phyloP scores from a whole-genome alignment of 495 filamentous ascomycete genomes.

The Aspergillus cristatus region DNA sequence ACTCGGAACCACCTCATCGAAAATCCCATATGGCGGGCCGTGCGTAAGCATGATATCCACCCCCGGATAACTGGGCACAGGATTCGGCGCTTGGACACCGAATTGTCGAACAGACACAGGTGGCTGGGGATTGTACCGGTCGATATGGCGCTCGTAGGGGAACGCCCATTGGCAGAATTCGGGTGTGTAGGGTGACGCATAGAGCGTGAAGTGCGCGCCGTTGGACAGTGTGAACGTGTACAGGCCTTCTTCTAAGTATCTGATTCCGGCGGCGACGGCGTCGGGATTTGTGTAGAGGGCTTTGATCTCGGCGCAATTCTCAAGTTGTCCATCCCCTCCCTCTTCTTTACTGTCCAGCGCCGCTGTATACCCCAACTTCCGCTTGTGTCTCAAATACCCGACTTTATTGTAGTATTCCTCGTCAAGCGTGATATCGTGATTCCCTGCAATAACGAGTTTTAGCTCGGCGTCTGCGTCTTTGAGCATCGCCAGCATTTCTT shows the following conservation, averaged over 20 bases:
- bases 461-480: slow-evolving; percentile 49
- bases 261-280: slow-evolving; percentile 43
- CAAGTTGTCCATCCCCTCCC: slow-evolving; percentile 7
- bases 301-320: slow-evolving; percentile 21
- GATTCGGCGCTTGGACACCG: slow-evolving; percentile 24
- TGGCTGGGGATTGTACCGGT: slow-evolving; percentile 41
- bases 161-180: slow-evolving; percentile 55
- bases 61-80: slow-evolving; percentile 37
- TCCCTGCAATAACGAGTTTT: slow-evolving; percentile 74
- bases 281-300: slow-evolving; percentile 38
- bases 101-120: slow-evolving; percentile 7
- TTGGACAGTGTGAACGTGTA: slow-evolving; percentile 46
- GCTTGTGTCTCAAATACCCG: slow-evolving; percentile 26
- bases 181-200: slow-evolving; percentile 61
- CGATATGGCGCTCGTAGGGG: slow-evolving; percentile 42
- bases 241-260: slow-evolving; percentile 59
- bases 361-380: slow-evolving; percentile 9
- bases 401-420: slow-evolving; percentile 32
- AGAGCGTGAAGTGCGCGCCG: slow-evolving; percentile 53
- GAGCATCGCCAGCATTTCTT: slow-evolving; percentile 44
- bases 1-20: slow-evolving; percentile 37
- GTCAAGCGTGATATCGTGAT: slow-evolving; percentile 72
- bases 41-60: slow-evolving; percentile 67
- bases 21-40: slow-evolving; percentile 53
- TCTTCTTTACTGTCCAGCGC: slow-evolving; percentile 7